Percentiles rank a stretch among this genome's conserved stretches.
Conservation (phyloP, 208 protist species). For the Trypanosoma vivax region DNA sequence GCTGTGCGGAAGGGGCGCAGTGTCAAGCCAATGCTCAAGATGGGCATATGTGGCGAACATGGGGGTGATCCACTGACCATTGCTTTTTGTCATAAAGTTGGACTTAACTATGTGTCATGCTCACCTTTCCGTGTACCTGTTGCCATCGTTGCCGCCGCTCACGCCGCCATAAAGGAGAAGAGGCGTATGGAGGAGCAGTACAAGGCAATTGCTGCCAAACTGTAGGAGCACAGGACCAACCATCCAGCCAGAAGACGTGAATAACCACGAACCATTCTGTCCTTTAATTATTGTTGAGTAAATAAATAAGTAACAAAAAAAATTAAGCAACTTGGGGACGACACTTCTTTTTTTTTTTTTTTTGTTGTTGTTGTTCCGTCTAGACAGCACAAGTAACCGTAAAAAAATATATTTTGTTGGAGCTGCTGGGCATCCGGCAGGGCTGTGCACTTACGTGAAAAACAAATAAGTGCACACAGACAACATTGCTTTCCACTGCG, state of each 20-base stretch:
- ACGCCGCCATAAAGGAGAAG: slow-evolving; percentile 87
- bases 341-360: too few species aligned
- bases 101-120: slow-evolving; percentile 93
- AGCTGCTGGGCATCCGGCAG: too few species aligned
- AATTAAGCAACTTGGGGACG: too few species aligned
- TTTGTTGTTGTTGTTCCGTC: too few species aligned
- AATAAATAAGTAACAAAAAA: too few species aligned
- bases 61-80: slow-evolving; percentile 91
- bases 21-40: slow-evolving; percentile 77
- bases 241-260: neutral
- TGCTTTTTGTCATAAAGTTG: slow-evolving; percentile 88
- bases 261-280: too few species aligned
- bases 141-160: slow-evolving; percentile 90
- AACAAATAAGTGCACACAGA: too few species aligned
- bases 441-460: too few species aligned
- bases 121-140: slow-evolving; percentile 94
- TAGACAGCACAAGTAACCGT: too few species aligned
- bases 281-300: too few species aligned
- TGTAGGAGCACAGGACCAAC: slow-evolving; percentile 24
- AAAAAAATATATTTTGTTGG: too few species aligned
- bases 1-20: slow-evolving; percentile 77
- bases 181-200: slow-evolving; percentile 25
- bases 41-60: slow-evolving; percentile 94
- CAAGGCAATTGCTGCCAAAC: slow-evolving; percentile 32
- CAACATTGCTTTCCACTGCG: too few species aligned